A percentile compares a stretch with the other conserved stretches of the same genome.
These are phyloP conservation scores for Plasmodium fragile DNA, from an alignment of 169 alveolate species.

Conservation along the genomic window DNA sequence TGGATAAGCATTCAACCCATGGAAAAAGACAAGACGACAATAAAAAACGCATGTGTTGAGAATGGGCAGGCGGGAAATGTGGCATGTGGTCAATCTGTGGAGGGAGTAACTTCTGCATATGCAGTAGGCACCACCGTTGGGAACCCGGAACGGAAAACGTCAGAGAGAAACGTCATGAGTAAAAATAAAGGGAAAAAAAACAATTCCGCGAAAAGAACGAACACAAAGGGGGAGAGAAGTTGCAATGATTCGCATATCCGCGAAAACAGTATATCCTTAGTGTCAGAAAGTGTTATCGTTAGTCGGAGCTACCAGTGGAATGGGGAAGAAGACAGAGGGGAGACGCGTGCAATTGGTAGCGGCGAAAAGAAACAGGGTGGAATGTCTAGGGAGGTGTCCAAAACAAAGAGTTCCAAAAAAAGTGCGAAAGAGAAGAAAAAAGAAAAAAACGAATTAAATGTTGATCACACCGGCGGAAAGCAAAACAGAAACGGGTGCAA, in stretches of 20 bases:
- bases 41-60: slow-evolving; percentile 2
- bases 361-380: neutral
- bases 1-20: neutral
- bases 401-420: neutral
- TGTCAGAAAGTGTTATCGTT: neutral
- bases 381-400: neutral
- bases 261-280: neutral
- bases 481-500: neutral
- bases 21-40: neutral
- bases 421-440: neutral
- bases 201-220: neutral
- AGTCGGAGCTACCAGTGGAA: neutral
- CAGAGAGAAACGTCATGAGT: neutral
- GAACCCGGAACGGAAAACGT: neutral
- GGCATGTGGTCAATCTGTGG: neutral
- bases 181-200: neutral
- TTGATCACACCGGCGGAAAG: neutral
- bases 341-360: neutral
- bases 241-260: neutral
- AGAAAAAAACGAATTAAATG: neutral
- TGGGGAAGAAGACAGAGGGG: neutral
- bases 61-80: neutral
- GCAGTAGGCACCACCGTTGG: neutral
- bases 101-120: neutral
- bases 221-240: neutral